Base-by-base conservation (phyloP, 2,329 filamentous ascomycete genomes). In the Coniochaeta hoffmannii region DNA sequence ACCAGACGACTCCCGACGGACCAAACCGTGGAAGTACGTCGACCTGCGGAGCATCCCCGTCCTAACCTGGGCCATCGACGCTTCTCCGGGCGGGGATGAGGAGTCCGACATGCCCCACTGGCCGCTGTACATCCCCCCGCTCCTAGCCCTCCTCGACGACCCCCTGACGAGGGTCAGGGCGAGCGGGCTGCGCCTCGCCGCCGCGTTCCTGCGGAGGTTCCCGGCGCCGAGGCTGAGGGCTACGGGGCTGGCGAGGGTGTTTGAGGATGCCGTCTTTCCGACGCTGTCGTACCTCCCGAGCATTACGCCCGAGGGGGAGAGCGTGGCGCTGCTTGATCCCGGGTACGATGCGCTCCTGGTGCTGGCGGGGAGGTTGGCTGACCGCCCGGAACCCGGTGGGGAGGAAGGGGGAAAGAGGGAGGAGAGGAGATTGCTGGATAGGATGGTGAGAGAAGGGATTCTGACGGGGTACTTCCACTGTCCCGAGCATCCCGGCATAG, bases 231-330 rank as follows among this genome's bases (percentile, higher is more conserved):
- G 86, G 2, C 75, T 92, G 46, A 68, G 68, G 12, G 75, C 76
- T 49, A 88, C 84, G 0, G 88, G 88, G 1, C 80, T 93, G 8
- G 80, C 78, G 22, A 71, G 77, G 14, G 79, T 93, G 26, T 87
- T 93, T 58, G 80, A 86, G 63, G 81, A 90, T 19, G 81, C 85
- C 3, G 70, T 90, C 1, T 79, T 86, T 60, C 88, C 90, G 0
- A 83, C 85, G 34, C 78, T 96, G n/a, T 77, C 87, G 8, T 89
- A 85, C 63, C 76, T 96, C 6, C 92, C 93, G 0, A 83, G 79
- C 12, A 73, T 96, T 41, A 96, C 90, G 0, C 84, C 88, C 0
- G 87, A 89, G 63, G 66, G 77, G 0, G 88, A 94, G 55, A 88
- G 88, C 4, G 65, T 88, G 1, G 64, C 66, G 1, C 72, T 97